phyloP scores from a whole-genome alignment of 164 flowering plant genomes.

The Santalum album region DNA sequence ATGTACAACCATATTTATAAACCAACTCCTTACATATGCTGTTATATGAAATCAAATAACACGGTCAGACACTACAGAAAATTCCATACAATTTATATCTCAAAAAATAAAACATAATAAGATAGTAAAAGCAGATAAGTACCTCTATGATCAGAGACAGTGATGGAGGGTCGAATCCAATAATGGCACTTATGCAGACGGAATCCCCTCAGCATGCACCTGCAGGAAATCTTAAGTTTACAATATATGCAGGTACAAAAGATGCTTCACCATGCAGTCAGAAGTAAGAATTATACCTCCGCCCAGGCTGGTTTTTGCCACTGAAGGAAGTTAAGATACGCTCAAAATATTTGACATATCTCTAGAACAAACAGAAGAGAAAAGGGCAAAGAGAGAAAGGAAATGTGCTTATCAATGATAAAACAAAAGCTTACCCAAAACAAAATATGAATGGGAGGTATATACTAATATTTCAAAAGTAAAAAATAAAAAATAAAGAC shows the following conservation, averaged over 20 bases:
- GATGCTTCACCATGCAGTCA: not conserved
- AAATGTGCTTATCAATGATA: constrained; percentile 3
- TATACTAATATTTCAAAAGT: constrained; percentile 3
- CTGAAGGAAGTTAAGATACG: constrained; percentile 75
- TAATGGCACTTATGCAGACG: constrained; percentile 96
- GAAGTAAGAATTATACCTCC: constrained; percentile 46
- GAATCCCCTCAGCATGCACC: constrained; percentile 98
- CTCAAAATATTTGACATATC: constrained; percentile 97
- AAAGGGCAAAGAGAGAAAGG: no score
- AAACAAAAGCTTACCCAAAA: not conserved
- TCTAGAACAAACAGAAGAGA: constrained; percentile 34
- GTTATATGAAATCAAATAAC: no score
- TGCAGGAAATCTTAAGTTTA: constrained; percentile 19
- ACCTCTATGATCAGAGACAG: constrained; percentile 92
- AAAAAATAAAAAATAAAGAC: not conserved
- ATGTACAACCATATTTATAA: no score
- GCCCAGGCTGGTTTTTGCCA: constrained; percentile 89
- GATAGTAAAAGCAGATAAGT: constrained; percentile 4
- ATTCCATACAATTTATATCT: no score
- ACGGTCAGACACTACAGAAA: no score
- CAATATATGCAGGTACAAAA: not conserved
- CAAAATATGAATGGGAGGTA: not conserved
- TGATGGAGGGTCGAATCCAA: constrained; percentile 93
- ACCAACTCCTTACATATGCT: no score
- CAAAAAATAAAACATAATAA: not conserved